phyloP scores from a whole-genome alignment of 2,329 filamentous ascomycete species.

The Neophaeococcomyces mojaviensis region DNA sequence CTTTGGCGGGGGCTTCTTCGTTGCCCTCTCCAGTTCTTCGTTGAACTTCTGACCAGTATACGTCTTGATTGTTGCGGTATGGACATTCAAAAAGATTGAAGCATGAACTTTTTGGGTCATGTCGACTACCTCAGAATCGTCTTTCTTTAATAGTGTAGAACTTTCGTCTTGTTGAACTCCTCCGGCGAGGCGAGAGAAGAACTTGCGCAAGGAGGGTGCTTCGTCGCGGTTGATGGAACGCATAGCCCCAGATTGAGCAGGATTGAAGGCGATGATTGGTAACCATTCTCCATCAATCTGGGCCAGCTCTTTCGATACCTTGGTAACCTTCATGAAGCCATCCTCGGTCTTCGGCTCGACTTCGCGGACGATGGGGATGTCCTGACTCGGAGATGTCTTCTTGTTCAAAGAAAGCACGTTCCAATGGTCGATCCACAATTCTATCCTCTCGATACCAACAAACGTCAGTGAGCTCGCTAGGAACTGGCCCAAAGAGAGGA shows the following conservation, averaged over 20 bases:
- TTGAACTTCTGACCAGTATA: constrained; percentile 66
- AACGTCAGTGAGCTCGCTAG: constrained; percentile 92
- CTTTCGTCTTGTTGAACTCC: constrained; percentile 28
- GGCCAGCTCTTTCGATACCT: constrained; percentile 76
- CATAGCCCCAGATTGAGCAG: constrained; percentile 38
- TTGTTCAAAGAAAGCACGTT: constrained; percentile 72
- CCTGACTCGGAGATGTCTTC: constrained; percentile 70
- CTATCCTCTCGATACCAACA: constrained; percentile 77
- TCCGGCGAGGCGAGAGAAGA: constrained; percentile 70
- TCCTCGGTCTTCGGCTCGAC: constrained; percentile 78
- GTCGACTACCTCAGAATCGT: constrained; percentile 60
- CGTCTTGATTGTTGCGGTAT: constrained; percentile 73
- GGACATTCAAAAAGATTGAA: constrained; percentile 82
- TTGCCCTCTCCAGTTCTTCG: constrained; percentile 83
- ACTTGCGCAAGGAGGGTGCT: constrained; percentile 61
- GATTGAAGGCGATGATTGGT: constrained; percentile 79
- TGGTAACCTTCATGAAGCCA: constrained; percentile 75
- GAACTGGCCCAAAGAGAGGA: constrained; percentile 84
- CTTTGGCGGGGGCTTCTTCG: constrained; percentile 92
- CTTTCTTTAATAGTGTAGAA: constrained; percentile 31
- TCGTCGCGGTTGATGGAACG: constrained; percentile 34
- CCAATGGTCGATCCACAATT: constrained; percentile 85
- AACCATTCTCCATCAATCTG: constrained; percentile 90
- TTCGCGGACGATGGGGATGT: constrained; percentile 66
- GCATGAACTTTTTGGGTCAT: constrained; percentile 55